Conservation (phyloP, 495 filamentous ascomycete species). For the Penicillium paradoxum region DNA sequence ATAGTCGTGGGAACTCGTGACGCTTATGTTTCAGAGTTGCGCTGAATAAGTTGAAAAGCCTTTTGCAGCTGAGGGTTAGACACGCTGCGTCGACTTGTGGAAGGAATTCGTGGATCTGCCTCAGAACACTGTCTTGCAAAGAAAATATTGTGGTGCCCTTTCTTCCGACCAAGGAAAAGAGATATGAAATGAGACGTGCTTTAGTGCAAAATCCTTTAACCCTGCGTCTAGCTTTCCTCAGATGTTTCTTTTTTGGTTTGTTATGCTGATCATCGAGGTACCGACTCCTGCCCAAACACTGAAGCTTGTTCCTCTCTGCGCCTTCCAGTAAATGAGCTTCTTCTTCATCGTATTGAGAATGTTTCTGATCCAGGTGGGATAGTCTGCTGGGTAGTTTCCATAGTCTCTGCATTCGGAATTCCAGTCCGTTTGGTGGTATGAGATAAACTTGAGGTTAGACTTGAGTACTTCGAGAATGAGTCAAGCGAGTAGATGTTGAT, state of each 20-base stretch:
- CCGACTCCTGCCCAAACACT: too few relatives aligned
- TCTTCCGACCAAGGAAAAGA: not conserved
- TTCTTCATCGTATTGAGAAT: too few relatives aligned
- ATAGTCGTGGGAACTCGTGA: constrained; percentile 13
- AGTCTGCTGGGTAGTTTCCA: not conserved
- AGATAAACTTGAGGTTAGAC: not conserved
- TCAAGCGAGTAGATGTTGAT: not conserved
- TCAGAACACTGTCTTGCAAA: not conserved
- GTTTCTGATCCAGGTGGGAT: too few relatives aligned
- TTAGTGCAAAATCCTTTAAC: not conserved
- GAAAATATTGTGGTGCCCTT: constrained; percentile 2
- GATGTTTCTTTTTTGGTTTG: not conserved
- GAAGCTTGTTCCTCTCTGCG: not conserved
- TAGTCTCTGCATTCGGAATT: not conserved
- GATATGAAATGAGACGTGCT: not conserved
- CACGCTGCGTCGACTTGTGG: constrained; percentile 9
- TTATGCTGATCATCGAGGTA: not conserved
- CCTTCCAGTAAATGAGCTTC: not conserved
- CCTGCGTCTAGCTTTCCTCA: not conserved
- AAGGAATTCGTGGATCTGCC: not conserved
- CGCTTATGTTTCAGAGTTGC: not conserved
- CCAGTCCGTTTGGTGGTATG: not conserved
- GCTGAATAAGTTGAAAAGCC: not conserved
- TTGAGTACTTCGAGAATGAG: not conserved
- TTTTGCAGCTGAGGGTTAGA: constrained; percentile 14